Percentiles rank a stretch among this genome's conserved stretches.
Conservation (phyloP, 2,329 filamentous ascomycete species). For the Cercospora brassicicola region DNA sequence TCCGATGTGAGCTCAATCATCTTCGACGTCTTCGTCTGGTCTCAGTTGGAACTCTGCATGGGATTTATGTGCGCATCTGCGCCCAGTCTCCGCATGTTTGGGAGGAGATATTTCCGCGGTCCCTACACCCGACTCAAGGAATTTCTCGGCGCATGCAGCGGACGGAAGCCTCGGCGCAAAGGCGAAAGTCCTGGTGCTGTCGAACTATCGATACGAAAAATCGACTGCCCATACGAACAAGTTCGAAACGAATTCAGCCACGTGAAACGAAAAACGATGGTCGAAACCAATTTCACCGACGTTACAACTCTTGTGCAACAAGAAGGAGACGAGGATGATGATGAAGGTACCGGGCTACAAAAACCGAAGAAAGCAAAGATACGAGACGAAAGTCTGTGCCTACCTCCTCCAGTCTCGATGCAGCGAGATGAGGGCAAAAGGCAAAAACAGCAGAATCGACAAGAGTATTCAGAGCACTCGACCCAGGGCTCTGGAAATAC, state of each 20-base stretch:
- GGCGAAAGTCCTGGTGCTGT: not conserved
- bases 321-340: not conserved
- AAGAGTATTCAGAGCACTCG: not conserved
- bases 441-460: not conserved
- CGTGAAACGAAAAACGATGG: not conserved
- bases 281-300: not conserved
- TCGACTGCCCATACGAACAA: constrained; percentile 7
- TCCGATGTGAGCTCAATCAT: constrained; percentile 15
- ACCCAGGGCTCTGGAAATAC: not conserved
- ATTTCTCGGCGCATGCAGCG: not conserved
- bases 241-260: constrained; percentile 3
- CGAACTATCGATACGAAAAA: constrained; percentile 5
- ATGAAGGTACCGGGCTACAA: not conserved
- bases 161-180: not conserved
- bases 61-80: constrained; percentile 47
- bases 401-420: not conserved
- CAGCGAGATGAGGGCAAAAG: not conserved
- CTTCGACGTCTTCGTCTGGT: constrained; percentile 44
- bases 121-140: constrained; percentile 3
- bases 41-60: constrained; percentile 44
- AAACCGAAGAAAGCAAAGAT: not conserved
- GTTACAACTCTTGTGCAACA: constrained; percentile 3
- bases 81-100: constrained; percentile 42
- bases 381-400: not conserved
- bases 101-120: constrained; percentile 11